phyloP scores from a whole-genome alignment of 306 rosid genomes.

The Cicer cuneatum region DNA sequence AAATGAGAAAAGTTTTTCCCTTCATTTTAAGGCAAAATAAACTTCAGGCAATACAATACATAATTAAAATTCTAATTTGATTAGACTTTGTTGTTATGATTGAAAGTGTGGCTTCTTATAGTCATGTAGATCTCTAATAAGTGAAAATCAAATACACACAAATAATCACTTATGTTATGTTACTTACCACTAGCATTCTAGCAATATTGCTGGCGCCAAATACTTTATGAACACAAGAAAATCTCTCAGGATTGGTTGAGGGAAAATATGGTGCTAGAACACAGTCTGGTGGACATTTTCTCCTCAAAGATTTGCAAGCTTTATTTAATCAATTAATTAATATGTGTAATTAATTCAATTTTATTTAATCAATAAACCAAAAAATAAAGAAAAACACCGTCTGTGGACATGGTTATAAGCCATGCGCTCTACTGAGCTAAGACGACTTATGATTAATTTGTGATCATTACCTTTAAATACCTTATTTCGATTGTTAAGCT shows the following conservation, averaged over 20 bases:
- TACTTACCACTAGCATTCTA: slow-evolving; percentile 31
- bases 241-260: slow-evolving; percentile 17
- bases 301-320: slow-evolving; percentile 30
- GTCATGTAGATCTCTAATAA: background rate
- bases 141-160: background rate
- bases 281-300: slow-evolving; percentile 31
- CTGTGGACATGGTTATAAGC: slow-evolving; percentile 52
- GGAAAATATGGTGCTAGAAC: slow-evolving; percentile 3
- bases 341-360: too few relatives aligned
- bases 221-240: slow-evolving; percentile 5
- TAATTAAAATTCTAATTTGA: background rate
- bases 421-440: slow-evolving; percentile 56
- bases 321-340: too few relatives aligned
- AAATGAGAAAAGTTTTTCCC: too few relatives aligned
- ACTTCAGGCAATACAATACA: background rate
- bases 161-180: background rate
- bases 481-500: too few relatives aligned
- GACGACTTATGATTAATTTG: background rate
- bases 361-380: too few relatives aligned
- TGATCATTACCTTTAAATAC: too few relatives aligned
- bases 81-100: background rate
- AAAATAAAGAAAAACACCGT: too few relatives aligned
- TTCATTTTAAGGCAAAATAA: too few relatives aligned
- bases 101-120: background rate
- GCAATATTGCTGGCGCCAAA: slow-evolving; percentile 21